Evolutionary conservation across 441 rosid genomes (phyloP).

Genomic region (Omphalea diandra): DNA sequence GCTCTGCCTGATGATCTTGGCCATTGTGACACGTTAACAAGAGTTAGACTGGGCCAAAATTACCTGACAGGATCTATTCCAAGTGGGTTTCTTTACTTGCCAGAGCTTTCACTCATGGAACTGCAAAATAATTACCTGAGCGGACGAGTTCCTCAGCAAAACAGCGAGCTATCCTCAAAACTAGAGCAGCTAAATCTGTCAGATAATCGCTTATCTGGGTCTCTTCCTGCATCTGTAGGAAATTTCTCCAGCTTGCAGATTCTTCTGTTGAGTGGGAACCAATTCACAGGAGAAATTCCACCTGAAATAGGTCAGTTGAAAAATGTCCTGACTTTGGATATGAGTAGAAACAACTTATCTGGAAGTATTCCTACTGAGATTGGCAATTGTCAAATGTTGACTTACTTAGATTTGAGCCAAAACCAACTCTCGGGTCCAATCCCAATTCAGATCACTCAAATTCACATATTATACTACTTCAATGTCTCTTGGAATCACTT

Average conservation of each 20-base stretch:
- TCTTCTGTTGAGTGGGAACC: constrained; percentile 54
- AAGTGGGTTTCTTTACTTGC: constrained; percentile 63
- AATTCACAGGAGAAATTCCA: constrained; percentile 58
- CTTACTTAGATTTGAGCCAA: constrained; percentile 78
- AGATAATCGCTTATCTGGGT: constrained; percentile 63
- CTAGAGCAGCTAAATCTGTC: constrained; percentile 71
- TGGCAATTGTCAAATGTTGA: constrained; percentile 54
- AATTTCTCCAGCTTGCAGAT: constrained; percentile 63
- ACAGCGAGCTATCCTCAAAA: constrained; percentile 29
- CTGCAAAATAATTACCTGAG: constrained; percentile 65
- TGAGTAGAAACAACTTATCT: constrained; percentile 68
- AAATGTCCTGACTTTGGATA: constrained; percentile 53
- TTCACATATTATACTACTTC: constrained; percentile 63
- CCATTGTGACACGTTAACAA: constrained; percentile 50
- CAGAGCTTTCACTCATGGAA: constrained; percentile 64
- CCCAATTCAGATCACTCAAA: constrained; percentile 57
- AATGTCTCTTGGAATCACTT: constrained; percentile 76
- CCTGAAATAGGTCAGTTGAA: constrained; percentile 55
- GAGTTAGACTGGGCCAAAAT: constrained; percentile 75
- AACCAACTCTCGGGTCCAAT: constrained; percentile 74
- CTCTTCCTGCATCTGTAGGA: constrained; percentile 60
- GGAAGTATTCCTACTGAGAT: constrained; percentile 61
- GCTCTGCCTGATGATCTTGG: constrained; percentile 75
- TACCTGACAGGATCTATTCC: constrained; percentile 72
- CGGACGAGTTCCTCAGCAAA: constrained; percentile 43